Percentiles rank a stretch among this genome's conserved stretches.
Evolutionary conservation across 352 stramenopile genomes (phyloP).

Genomic region (Pythium angustatum): DNA sequence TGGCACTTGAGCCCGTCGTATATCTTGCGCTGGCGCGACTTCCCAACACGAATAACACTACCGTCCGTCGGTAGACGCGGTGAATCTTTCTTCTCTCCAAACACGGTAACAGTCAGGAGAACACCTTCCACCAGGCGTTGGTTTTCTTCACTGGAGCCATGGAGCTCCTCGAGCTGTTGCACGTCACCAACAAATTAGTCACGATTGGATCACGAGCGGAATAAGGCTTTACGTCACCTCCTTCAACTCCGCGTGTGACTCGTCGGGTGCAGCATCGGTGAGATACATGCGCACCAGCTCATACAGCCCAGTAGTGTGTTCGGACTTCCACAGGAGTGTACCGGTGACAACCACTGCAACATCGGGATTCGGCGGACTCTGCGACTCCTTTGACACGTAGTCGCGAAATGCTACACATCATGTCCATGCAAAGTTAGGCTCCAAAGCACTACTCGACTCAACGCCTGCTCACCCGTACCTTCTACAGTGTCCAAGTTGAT

Average conservation of each 20-base stretch:
- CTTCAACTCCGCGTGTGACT: not conserved
- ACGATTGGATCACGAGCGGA: not conserved
- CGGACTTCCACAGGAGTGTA: not conserved
- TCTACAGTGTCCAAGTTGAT: not conserved
- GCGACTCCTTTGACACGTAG: not conserved
- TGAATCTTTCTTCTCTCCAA: constrained; percentile 1
- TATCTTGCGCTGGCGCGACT: constrained; percentile 12
- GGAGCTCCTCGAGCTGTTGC: not conserved
- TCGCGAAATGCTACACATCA: not conserved
- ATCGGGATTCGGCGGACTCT: not conserved
- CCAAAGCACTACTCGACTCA: too few species aligned
- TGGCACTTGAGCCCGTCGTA: too few species aligned
- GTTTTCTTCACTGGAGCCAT: constrained; percentile 1
- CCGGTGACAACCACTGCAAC: constrained; percentile 1
- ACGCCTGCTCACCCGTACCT: not conserved
- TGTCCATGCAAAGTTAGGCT: not conserved
- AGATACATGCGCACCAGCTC: not conserved
- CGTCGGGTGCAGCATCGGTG: constrained; percentile 3
- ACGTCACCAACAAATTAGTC: not conserved
- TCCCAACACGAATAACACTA: not conserved
- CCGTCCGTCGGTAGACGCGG: not conserved
- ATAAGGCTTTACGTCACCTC: not conserved
- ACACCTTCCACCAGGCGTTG: not conserved
- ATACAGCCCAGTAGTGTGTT: not conserved
- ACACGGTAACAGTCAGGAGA: not conserved